These are phyloP conservation scores for Ogataea wickerhamii DNA, from an alignment of 805 yeast species.

Conservation along the genomic window DNA sequence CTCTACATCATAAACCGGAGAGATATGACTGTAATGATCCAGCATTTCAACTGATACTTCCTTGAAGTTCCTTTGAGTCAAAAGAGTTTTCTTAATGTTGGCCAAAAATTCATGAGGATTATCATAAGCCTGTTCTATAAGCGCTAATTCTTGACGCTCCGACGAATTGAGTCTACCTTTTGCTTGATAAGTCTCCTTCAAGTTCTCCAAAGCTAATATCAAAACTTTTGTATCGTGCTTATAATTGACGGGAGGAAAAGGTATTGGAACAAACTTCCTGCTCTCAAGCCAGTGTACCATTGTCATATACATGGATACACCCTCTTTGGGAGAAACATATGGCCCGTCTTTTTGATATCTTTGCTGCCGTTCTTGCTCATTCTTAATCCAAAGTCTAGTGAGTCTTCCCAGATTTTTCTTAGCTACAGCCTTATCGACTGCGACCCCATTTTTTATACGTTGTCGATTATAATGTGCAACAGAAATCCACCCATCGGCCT, in stretches of 20 bases:
- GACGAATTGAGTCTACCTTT: constrained; percentile 76
- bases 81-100: constrained; percentile 73
- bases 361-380: constrained; percentile 86
- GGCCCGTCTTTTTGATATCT: constrained; percentile 84
- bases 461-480: constrained; percentile 92
- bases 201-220: constrained; percentile 81
- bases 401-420: constrained; percentile 89
- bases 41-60: constrained; percentile 85
- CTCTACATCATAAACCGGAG: constrained; percentile 85
- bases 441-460: constrained; percentile 81
- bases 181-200: constrained; percentile 76
- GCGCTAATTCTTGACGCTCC: constrained; percentile 88
- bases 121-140: constrained; percentile 95
- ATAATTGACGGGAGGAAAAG: constrained; percentile 89
- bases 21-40: constrained; percentile 80
- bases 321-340: constrained; percentile 79
- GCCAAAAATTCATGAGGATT: constrained; percentile 91
- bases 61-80: constrained; percentile 89
- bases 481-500: constrained; percentile 95
- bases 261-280: constrained; percentile 78
- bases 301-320: constrained; percentile 78
- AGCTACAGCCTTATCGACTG: constrained; percentile 91
- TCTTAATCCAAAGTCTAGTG: constrained; percentile 87
- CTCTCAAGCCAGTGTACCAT: constrained; percentile 91
- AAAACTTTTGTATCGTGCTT: constrained; percentile 90